Conservation (phyloP, 2,329 filamentous ascomycete genomes). For the Penicillium freii region DNA sequence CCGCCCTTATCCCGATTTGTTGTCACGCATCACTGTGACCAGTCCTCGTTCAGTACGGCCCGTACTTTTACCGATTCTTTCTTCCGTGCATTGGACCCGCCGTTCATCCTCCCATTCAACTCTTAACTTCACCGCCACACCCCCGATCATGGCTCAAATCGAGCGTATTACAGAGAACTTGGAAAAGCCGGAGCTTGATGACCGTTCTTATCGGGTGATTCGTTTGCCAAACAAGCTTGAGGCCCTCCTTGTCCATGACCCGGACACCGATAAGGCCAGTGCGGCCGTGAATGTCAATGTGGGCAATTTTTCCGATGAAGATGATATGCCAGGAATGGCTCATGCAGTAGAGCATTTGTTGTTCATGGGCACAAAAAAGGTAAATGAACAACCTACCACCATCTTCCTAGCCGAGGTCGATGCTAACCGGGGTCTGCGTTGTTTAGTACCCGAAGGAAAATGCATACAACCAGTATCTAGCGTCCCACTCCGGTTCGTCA, state of each 20-base stretch:
- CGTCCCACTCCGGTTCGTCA: constrained; percentile 82
- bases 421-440: constrained; percentile 4
- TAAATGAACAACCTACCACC: constrained; percentile 33
- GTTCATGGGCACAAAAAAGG: constrained; percentile 98
- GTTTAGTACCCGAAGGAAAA: constrained; percentile 83
- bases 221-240: constrained; percentile 83
- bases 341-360: constrained; percentile 94
- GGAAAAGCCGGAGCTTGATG: constrained; percentile 80
- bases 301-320: constrained; percentile 88
- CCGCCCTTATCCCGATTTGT: constrained; percentile 12
- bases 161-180: constrained; percentile 64
- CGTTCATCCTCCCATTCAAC: constrained; percentile 22
- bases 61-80: constrained; percentile 7
- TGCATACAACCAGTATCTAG: constrained; percentile 90
- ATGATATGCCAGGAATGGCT: constrained; percentile 89
- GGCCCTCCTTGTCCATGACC: constrained; percentile 87
- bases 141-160: constrained; percentile 34
- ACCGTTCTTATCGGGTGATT: constrained; percentile 84
- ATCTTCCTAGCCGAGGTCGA: neutral
- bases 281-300: constrained; percentile 94
- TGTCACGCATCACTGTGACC: constrained; percentile 9
- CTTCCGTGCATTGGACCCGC: constrained; percentile 9
- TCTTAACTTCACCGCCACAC: constrained; percentile 20
- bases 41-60: constrained; percentile 1
- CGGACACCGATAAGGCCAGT: constrained; percentile 93